Base-by-base conservation (phyloP, 1,284 basidiomycete genomes). In the Thecaphora frezii region DNA sequence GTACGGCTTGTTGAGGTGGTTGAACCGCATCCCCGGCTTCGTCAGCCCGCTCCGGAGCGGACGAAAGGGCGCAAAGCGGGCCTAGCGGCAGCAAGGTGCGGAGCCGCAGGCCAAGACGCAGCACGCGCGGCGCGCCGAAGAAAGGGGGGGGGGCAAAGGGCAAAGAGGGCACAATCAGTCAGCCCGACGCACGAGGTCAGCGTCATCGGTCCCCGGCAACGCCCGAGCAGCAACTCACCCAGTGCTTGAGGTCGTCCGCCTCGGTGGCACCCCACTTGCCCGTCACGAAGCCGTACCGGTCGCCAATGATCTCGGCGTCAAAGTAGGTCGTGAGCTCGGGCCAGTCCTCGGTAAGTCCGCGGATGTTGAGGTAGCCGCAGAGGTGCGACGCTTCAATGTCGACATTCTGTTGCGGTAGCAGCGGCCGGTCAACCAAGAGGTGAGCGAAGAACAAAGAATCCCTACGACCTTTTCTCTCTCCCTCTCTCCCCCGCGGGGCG, bases 301-400 rank as follows among this genome's bases (percentile, higher is more conserved):
- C 52, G 16, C 73, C 74, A 19, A 79, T 71, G 55, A 77, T 76
- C 41, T 78, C 77, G 19, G 73, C 71, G 28, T 78, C 74, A 36
- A 79, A 79, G 51, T 71, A 79, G 3, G 77, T 79, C 14, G 73
- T 78, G 23, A 79, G 56, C 51, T 76, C 74, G 0, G 77, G 77
- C 69, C 74, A 79, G 52, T 79, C 74, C 43, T 74, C 70, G 3
- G 77, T 78, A 14, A 78, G 58, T 2, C 76, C 77, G 14, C 68
- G 59, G 38, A 79, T 79, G 48, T 77, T 74, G 51, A 79, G 70
- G 39, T 74, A 77, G 39, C 77, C 77, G 26, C 73, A 72, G 13
- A 77, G 58, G 38, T 67, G 67, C 10, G 73, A 76, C 1, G 70
- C 56, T 37, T 58, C 54, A 22, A 78, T 50, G 44, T 78, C 75